phyloP scores from a whole-genome alignment of 2,329 filamentous ascomycete species.

The Trichoderma sp. region DNA sequence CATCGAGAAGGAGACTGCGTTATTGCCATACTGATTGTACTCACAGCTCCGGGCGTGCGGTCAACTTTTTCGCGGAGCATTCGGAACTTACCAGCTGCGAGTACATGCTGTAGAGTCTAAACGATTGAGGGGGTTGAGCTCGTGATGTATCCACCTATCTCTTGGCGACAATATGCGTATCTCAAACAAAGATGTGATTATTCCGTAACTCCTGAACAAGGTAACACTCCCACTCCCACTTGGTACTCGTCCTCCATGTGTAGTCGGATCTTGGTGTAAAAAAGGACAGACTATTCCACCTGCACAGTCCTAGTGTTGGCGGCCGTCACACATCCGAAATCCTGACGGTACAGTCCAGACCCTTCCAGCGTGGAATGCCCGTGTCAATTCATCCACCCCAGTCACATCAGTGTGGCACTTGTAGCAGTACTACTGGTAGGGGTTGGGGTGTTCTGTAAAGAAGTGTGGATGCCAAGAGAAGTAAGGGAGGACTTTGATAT shows the following conservation, averaged over 20 bases:
- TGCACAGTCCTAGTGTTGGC: background rate
- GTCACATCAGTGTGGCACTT: constrained; percentile 10
- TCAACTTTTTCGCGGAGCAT: background rate
- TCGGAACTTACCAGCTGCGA: background rate
- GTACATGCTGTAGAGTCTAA: background rate
- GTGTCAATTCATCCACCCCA: background rate
- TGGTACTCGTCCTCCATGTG: background rate
- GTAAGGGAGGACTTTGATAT: constrained; percentile 2
- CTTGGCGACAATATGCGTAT: background rate
- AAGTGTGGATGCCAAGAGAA: constrained; percentile 1
- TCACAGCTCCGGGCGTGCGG: background rate
- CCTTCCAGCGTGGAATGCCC: constrained; percentile 12
- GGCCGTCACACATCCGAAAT: constrained; percentile 1
- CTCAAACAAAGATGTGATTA: background rate
- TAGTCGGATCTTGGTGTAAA: background rate
- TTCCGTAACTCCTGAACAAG: background rate
- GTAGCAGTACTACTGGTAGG: background rate
- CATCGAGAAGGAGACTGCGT: background rate
- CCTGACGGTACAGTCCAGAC: constrained; percentile 15
- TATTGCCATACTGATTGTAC: background rate
- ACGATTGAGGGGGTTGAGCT: background rate
- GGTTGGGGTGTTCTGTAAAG: background rate
- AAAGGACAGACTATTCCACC: background rate
- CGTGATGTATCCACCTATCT: background rate
- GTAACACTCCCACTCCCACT: background rate